These are phyloP conservation scores for Aureobasidium lini DNA, from an alignment of 2,329 filamentous ascomycete species.

Conservation along the genomic window DNA sequence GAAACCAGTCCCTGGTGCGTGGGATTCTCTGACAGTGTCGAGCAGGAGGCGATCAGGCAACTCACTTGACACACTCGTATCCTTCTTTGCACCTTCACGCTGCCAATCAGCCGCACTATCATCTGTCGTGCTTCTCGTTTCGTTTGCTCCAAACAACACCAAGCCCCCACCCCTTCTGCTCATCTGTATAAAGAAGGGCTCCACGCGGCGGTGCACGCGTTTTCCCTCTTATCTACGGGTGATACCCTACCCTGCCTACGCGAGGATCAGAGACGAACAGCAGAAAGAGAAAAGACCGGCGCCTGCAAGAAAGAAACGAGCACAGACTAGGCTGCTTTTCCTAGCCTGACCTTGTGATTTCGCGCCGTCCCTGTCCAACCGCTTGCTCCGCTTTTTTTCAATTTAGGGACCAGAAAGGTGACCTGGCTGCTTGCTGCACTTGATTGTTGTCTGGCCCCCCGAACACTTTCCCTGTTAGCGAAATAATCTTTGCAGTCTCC, in stretches of 20 bases:
- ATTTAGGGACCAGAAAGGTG: not conserved
- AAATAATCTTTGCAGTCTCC: not conserved
- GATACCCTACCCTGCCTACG: not conserved
- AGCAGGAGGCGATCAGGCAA: not conserved
- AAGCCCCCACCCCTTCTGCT: not conserved
- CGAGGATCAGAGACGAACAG: not conserved
- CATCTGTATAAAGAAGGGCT: conserved; percentile 10
- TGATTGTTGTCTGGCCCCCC: not conserved
- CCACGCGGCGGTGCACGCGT: conserved; percentile 1
- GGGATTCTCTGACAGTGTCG: not conserved
- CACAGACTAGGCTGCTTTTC: conserved; percentile 1
- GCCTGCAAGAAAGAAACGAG: conserved; percentile 6
- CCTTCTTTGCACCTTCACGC: not conserved
- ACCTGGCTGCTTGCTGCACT: not conserved
- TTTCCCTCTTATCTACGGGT: not conserved
- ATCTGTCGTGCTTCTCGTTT: conserved; percentile 7
- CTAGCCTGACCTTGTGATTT: not conserved
- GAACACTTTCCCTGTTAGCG: not conserved
- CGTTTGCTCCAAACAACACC: conserved; percentile 2
- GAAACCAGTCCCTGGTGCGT: not conserved
- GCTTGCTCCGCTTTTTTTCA: conserved; percentile 12
- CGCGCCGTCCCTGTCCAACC: conserved; percentile 10
- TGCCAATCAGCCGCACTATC: conserved; percentile 5
- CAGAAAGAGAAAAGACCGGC: not conserved
- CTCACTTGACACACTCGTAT: not conserved